Conservation (phyloP, 495 filamentous ascomycete genomes). For the Apiosordaria backusii region DNA sequence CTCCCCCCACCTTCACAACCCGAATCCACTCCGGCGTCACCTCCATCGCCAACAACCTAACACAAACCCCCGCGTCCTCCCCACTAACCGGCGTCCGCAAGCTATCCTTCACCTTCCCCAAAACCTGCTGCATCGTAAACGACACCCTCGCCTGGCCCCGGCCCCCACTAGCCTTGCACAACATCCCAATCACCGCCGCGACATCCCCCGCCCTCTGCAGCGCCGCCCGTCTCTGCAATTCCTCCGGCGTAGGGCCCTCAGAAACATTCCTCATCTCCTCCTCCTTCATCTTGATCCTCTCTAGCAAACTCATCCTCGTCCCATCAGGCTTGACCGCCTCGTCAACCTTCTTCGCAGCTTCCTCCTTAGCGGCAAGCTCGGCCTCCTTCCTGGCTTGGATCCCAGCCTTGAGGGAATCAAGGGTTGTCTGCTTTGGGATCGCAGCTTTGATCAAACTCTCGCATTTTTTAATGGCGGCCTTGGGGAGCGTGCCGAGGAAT, state of each 20-base stretch:
- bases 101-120: conserved; percentile 58
- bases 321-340: conserved; percentile 32
- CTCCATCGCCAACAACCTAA: conserved; percentile 56
- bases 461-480: conserved; percentile 49
- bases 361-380: conserved; percentile 18
- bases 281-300: conserved; percentile 61
- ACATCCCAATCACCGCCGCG: conserved; percentile 54
- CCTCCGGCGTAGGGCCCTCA: conserved; percentile 40
- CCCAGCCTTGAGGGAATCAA: conserved; percentile 57
- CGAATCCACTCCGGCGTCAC: conserved; percentile 61
- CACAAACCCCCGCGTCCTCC: conserved; percentile 54
- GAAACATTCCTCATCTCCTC: conserved; percentile 41
- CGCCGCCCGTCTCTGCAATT: conserved; percentile 54
- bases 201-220: conserved; percentile 61
- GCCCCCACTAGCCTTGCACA: conserved; percentile 44
- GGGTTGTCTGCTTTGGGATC: conserved; percentile 55
- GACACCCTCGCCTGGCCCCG: conserved; percentile 45
- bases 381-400: conserved; percentile 45
- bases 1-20: conserved; percentile 52
- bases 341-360: conserved; percentile 14
- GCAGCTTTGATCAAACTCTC: conserved; percentile 41
- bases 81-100: conserved; percentile 57
- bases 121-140: conserved; percentile 58
- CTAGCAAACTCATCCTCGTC: conserved; percentile 50
- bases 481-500: conserved; percentile 55